These are phyloP conservation scores for Scheffersomyces titani DNA, from an alignment of 1,139 yeast species.

Conservation along the genomic window DNA sequence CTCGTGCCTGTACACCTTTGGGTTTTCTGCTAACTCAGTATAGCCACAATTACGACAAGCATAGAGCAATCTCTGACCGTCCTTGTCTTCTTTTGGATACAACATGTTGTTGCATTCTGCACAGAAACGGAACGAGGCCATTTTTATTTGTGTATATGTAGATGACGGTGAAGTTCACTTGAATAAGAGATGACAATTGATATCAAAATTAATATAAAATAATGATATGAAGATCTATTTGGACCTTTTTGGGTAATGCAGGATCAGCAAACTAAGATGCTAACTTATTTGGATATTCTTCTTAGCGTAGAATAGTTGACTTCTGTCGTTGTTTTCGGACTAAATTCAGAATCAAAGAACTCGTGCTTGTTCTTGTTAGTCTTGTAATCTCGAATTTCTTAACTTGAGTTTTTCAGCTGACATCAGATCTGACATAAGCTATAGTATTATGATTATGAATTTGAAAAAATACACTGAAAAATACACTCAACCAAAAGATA, in stretches of 20 bases:
- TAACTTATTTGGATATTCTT: neutral
- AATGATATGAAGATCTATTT: neutral
- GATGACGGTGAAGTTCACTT: neutral
- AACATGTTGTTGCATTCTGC: slow-evolving; percentile 97
- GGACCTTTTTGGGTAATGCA: slow-evolving; percentile 13
- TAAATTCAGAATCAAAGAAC: neutral
- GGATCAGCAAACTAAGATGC: no score
- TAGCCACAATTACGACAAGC: slow-evolving; percentile 96
- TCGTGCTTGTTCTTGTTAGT: neutral
- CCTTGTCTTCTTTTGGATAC: slow-evolving; percentile 96
- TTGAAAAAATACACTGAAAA: neutral
- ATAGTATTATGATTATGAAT: neutral
- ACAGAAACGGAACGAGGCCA: slow-evolving; percentile 93
- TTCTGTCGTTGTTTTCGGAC: neutral
- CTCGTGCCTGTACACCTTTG: slow-evolving; percentile 91
- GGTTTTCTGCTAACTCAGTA: slow-evolving; percentile 87
- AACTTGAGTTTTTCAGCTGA: neutral
- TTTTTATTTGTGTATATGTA: slow-evolving; percentile 19
- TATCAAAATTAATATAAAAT: neutral
- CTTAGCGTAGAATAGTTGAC: neutral
- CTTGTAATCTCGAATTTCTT: neutral
- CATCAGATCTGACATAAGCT: neutral
- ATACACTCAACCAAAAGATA: no score
- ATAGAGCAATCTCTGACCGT: slow-evolving; percentile 67
- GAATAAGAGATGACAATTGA: neutral